Percentiles rank a stretch among this genome's conserved stretches.
These are phyloP conservation scores for Mikania micrantha DNA, from an alignment of 129 eudicot species.

Conservation along the genomic window DNA sequence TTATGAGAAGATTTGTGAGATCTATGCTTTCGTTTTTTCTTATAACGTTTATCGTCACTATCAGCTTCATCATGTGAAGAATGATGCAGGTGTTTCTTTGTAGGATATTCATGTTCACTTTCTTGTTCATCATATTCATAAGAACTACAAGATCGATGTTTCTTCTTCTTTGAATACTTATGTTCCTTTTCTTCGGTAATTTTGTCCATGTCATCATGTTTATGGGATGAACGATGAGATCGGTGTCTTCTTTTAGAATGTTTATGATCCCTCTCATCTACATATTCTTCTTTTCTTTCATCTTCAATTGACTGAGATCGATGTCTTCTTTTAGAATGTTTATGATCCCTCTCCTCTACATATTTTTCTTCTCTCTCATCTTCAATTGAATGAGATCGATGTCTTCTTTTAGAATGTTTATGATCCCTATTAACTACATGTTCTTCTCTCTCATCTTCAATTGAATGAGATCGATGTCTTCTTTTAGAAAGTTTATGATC, in stretches of 20 bases:
- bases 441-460: slow-evolving; percentile 31
- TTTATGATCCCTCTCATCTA: slow-evolving; percentile 24
- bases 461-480: slow-evolving; percentile 43
- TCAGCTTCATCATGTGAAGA: slow-evolving; percentile 38
- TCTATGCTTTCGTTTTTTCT: slow-evolving; percentile 42
- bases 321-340: slow-evolving; percentile 46
- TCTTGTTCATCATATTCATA: slow-evolving; percentile 30
- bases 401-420: slow-evolving; percentile 48
- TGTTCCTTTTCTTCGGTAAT: slow-evolving; percentile 26
- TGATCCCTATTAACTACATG: slow-evolving; percentile 15
- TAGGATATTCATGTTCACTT: slow-evolving; percentile 25
- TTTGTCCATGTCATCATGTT: slow-evolving; percentile 24
- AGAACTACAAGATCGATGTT: slow-evolving; percentile 33
- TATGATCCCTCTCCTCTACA: slow-evolving; percentile 22
- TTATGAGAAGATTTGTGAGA: slow-evolving; percentile 45
- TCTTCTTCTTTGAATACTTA: slow-evolving; percentile 31
- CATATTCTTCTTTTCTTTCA: slow-evolving; percentile 22
- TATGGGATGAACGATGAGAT: slow-evolving; percentile 37
- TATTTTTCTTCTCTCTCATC: slow-evolving; percentile 25
- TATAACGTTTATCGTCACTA: slow-evolving; percentile 22
- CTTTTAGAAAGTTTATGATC: slow-evolving; percentile 38
- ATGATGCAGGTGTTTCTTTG: slow-evolving; percentile 49
- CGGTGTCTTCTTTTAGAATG: slow-evolving; percentile 47
- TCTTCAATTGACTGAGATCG: slow-evolving; percentile 36
- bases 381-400: slow-evolving; percentile 35